Evolutionary conservation across 2,329 filamentous ascomycete species (phyloP).

Genomic region (Epichloe glyceriae): DNA sequence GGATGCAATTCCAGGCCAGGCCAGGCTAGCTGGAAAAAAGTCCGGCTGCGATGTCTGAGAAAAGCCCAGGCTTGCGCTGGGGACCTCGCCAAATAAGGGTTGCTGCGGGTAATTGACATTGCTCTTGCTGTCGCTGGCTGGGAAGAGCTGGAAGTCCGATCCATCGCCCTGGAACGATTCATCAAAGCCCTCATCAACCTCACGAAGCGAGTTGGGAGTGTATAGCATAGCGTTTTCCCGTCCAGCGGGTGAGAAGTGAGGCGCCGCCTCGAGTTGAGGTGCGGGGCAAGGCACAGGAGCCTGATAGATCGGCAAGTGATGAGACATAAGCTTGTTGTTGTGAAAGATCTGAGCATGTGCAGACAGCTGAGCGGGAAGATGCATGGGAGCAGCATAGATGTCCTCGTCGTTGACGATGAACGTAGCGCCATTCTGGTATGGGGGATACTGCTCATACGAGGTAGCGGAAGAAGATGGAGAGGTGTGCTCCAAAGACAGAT

Average conservation of each 20-base stretch:
- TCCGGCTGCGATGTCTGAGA: conserved; percentile 40
- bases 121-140: conserved; percentile 28
- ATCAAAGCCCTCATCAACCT: conserved; percentile 54
- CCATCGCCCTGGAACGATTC: conserved; percentile 34
- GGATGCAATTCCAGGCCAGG: conserved; percentile 12
- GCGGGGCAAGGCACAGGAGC: conserved; percentile 13
- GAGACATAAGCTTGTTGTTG: conserved; percentile 31
- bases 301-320: conserved; percentile 26
- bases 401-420: conserved; percentile 50
- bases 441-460: conserved; percentile 40
- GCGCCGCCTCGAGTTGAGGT: conserved; percentile 14
- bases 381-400: conserved; percentile 45
- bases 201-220: conserved; percentile 48
- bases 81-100: conserved; percentile 36
- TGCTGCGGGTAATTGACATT: conserved; percentile 31
- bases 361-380: conserved; percentile 38
- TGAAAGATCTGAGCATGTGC: conserved; percentile 20
- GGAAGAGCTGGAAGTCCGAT: conserved; percentile 54
- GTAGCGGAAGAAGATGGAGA: conserved; percentile 24
- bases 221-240: conserved; percentile 57
- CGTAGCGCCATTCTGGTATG: conserved; percentile 47
- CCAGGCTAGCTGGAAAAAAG: conserved; percentile 31
- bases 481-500: conserved; percentile 24
- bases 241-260: conserved; percentile 55
- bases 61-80: conserved; percentile 37